These are phyloP conservation scores for Colletotrichum brevisporum DNA, from an alignment of 2,329 filamentous ascomycete genomes.

Conservation along the genomic window DNA sequence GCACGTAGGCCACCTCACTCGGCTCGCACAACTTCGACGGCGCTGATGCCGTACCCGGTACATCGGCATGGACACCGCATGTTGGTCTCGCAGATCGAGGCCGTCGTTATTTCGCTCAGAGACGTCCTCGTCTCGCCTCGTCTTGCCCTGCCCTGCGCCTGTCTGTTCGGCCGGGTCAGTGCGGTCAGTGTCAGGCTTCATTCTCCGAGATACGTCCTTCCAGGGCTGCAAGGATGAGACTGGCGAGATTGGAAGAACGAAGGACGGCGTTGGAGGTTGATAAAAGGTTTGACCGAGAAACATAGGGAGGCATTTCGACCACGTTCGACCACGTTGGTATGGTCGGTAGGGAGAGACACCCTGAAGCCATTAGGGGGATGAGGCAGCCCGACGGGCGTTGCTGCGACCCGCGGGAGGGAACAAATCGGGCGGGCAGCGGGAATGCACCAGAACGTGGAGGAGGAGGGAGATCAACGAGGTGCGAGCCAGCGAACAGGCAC, in stretches of 20 bases:
- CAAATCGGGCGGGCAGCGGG: conserved; percentile 6
- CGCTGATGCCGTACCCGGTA: conserved; percentile 20
- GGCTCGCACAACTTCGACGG: conserved; percentile 10
- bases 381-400: conserved; percentile 7
- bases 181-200: conserved; percentile 1
- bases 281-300: conserved; percentile 31
- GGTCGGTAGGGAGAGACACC: conserved; percentile 28
- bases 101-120: conserved; percentile 38
- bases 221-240: conserved; percentile 6
- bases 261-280: conserved; percentile 9
- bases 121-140: not conserved
- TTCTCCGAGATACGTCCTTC: conserved; percentile 5
- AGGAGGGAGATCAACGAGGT: conserved; percentile 28
- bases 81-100: conserved; percentile 26
- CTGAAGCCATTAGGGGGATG: conserved; percentile 11
- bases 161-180: conserved; percentile 1
- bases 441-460: conserved; percentile 24
- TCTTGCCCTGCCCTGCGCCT: conserved; percentile 6
- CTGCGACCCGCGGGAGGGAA: not conserved
- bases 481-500: conserved; percentile 13
- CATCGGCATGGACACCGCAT: conserved; percentile 11
- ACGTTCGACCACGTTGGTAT: conserved; percentile 23
- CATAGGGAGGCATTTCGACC: conserved; percentile 18
- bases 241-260: not conserved
- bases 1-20: not conserved